Base-by-base conservation (phyloP, 352 stramenopile species). In the Phytophthora vignae region DNA sequence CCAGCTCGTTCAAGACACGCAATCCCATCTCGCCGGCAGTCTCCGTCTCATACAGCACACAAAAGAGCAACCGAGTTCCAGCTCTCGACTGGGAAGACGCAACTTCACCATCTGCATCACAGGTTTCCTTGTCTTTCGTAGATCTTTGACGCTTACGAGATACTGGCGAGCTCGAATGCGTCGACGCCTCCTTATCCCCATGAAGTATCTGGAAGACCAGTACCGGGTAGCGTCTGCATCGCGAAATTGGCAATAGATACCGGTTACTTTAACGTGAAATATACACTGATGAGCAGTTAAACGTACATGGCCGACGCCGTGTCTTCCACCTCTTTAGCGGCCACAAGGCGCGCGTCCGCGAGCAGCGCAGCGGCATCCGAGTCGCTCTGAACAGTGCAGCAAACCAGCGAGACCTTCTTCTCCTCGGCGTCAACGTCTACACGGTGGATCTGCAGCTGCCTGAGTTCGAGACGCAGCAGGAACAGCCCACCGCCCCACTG, bases 251-350 rank as follows among this genome's bases (percentile, higher is more conserved):
- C 10, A 42, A 59, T 6, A 3, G 40, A 21, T 15, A 48, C 40
- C 17, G 36, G 17, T 42, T 42, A 42, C 4, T 17, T 7, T 8
- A 7, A 31, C 9, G 36, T 42, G 10, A 15, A 53, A 54, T 38
- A 1, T 36, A 56, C 22, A 53, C 22, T 14, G 22, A 62, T 31
- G 27, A 42, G 14, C n/a, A 54, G 21, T 71, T 53, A 64, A 52
- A 81, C 74, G 59, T 67, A 90, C 82, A 62, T 74, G 53, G 76
- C 80, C n/a, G 87, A 58, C 5, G 73, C 48, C 1, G 59, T 46
- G 53, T 85, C 70, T 62, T 81, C 70, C 49, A 87, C 76, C 60
- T 83, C 73, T 53, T 76, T 76, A 5, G 72, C 76, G 21, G 71
- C 80, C 10, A 86, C 70, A 19, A 90, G 74, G 9, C 33, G 58